These are phyloP conservation scores for Medicago arabica DNA, from an alignment of 306 rosid species.

Conservation along the genomic window DNA sequence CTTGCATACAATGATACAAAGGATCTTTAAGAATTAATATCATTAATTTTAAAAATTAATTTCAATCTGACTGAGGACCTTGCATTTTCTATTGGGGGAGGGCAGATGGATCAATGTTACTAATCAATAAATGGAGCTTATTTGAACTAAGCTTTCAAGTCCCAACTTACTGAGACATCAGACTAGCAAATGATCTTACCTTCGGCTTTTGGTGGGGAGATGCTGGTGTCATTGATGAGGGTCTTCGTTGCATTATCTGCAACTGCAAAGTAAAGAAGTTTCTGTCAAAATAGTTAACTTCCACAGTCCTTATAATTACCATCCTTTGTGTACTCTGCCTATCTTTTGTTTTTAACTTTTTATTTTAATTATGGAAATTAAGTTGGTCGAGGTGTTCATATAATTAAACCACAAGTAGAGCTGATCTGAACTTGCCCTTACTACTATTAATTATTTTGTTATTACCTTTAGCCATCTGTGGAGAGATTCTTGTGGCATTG, in stretches of 20 bases:
- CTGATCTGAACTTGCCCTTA: constrained; percentile 13
- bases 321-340: background rate
- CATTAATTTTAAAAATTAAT: background rate
- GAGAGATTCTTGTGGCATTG: constrained; percentile 38
- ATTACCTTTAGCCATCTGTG: constrained; percentile 40
- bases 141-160: constrained; percentile 8
- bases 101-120: background rate
- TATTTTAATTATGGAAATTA: background rate
- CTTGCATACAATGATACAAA: constrained; percentile 4
- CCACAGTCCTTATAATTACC: background rate
- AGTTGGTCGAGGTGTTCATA: background rate
- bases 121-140: background rate
- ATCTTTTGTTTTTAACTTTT: background rate
- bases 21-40: constrained; percentile 7
- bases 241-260: constrained; percentile 37
- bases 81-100: background rate
- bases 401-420: constrained; percentile 20
- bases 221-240: constrained; percentile 33
- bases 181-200: constrained; percentile 37
- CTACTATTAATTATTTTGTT: background rate
- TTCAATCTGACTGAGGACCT: background rate
- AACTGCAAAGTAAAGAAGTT: constrained; percentile 38
- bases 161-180: background rate
- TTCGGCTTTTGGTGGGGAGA: constrained; percentile 36
- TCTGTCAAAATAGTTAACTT: constrained; percentile 34